Conservation (phyloP, 345 rosid species). For the Noccaea bulbosa region DNA sequence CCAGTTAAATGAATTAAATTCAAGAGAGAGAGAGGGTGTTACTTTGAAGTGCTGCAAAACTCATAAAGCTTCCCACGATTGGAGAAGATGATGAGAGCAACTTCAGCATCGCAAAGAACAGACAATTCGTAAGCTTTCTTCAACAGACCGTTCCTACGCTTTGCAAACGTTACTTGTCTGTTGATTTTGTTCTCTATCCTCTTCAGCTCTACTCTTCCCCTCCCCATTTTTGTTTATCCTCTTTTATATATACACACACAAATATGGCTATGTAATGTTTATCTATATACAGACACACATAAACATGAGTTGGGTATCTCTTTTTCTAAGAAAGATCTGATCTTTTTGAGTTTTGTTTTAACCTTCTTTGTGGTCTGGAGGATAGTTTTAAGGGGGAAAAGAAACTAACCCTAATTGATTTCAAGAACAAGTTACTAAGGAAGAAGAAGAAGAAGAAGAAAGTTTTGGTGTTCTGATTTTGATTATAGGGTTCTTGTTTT, state of each 20-base stretch:
- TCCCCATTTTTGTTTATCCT: slow-evolving; percentile 62
- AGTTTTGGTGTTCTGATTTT: not conserved
- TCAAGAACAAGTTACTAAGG: slow-evolving; percentile 33
- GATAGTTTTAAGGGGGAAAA: not conserved
- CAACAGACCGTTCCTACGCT: slow-evolving; percentile 91
- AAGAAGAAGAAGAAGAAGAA: slow-evolving; percentile 26
- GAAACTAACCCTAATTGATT: slow-evolving; percentile 19
- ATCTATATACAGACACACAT: slow-evolving; percentile 43
- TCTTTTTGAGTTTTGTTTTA: not conserved
- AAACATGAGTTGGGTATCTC: slow-evolving; percentile 32
- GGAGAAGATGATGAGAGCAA: slow-evolving; percentile 96
- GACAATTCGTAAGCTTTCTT: slow-evolving; percentile 98
- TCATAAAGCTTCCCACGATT: slow-evolving; percentile 97
- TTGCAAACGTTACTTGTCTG: slow-evolving; percentile 98
- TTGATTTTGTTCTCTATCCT: slow-evolving; percentile 99
- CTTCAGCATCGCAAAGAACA: slow-evolving; percentile 95
- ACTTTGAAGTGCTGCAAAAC: slow-evolving; percentile 87
- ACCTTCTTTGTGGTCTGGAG: not conserved
- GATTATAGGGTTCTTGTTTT: slow-evolving; percentile 25
- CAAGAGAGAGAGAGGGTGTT: slow-evolving; percentile 28
- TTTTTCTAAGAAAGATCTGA: slow-evolving; percentile 40
- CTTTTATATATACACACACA: slow-evolving; percentile 32
- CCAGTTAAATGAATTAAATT: not conserved
- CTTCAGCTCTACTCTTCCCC: slow-evolving; percentile 98
- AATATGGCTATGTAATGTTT: slow-evolving; percentile 32